Evolutionary conservation across 2,329 filamentous ascomycete genomes (phyloP).

Genomic region (Neofusicoccum parvum): DNA sequence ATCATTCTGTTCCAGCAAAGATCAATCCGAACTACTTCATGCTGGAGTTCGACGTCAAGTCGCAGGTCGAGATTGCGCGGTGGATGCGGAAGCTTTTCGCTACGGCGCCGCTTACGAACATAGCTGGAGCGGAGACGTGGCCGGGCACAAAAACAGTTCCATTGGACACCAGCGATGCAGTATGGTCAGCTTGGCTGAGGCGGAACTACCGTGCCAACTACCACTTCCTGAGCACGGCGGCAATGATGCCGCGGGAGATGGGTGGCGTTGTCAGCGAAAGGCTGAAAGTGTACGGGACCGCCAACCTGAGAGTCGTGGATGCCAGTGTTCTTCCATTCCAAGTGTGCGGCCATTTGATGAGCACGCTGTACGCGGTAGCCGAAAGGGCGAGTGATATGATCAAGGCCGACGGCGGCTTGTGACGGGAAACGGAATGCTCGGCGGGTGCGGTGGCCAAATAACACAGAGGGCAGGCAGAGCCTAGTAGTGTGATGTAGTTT

Average conservation of each 20-base stretch:
- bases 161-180: constrained; percentile 17
- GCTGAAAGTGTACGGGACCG: constrained; percentile 35
- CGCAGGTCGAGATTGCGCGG: constrained; percentile 35
- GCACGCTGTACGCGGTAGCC: constrained; percentile 36
- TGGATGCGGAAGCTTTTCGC: constrained; percentile 36
- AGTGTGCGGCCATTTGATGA: constrained; percentile 33
- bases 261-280: constrained; percentile 32
- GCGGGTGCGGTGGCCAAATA: too few species aligned
- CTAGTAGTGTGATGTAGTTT: too few species aligned
- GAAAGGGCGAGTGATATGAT: constrained; percentile 36
- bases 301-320: constrained; percentile 33
- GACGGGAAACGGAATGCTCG: background rate
- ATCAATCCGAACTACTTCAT: constrained; percentile 49
- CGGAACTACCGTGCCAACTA: constrained; percentile 32
- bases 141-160: constrained; percentile 27
- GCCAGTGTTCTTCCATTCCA: constrained; percentile 37
- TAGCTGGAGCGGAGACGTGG: constrained; percentile 27
- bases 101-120: constrained; percentile 33
- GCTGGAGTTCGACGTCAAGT: constrained; percentile 47
- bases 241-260: constrained; percentile 36
- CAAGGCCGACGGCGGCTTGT: constrained; percentile 23
- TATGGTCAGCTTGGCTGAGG: constrained; percentile 27
- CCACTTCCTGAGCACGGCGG: constrained; percentile 35
- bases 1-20: constrained; percentile 36
- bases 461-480: too few species aligned